Base-by-base conservation (phyloP, 192 early-diverging fungal genomes). In the Linnemannia elongata region DNA sequence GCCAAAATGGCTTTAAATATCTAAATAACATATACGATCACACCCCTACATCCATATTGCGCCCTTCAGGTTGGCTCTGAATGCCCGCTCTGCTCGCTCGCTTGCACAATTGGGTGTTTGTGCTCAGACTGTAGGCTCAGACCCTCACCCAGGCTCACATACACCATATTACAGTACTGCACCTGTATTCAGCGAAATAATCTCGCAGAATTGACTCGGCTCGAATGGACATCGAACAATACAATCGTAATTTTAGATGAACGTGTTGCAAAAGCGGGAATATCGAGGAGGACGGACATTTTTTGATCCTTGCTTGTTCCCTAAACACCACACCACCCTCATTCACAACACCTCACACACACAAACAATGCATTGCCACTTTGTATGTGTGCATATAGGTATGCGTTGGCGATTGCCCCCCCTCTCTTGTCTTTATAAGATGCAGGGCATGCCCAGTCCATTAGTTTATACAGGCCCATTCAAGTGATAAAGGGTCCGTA, bases 181-280 rank as follows among this genome's bases (percentile, higher is more conserved):
- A 4, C 38, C 38, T 39, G 38, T 39, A 45, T 45, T 45, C 44
- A 45, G 13, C 44, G 12, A 45, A 45, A 45, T 13, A 45, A 45
- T 45, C 44, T 13, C 13, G 49, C 49, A 52, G 18, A 18, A 1
- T 49, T 12, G 45, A 47, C 45, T 47, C 41, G 41, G 10, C 42
- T 44, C 42, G 13, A 49, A 49, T n/a, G n/a, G n/a, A n/a, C n/a
- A n/a, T n/a, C n/a, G n/a, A n/a, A n/a, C 49, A 52, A 52, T 3
- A 15, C 12, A 66, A 66, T 66, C 60, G 60, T 66, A 66, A 66
- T 66, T 66, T 66, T 66, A 35, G 60, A 63, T 63, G 27, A 12
- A 63, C 57, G 24, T 60, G 55, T 60, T 63, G 57, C 24, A 63
- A 27, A 49, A 49, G 47, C 13, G 47, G 47, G 9, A 7, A 30